Percentiles rank a stretch among this genome's conserved stretches.
phyloP scores from a whole-genome alignment of 2,329 filamentous ascomycete species.

The Pseudocercospora macadamiae region DNA sequence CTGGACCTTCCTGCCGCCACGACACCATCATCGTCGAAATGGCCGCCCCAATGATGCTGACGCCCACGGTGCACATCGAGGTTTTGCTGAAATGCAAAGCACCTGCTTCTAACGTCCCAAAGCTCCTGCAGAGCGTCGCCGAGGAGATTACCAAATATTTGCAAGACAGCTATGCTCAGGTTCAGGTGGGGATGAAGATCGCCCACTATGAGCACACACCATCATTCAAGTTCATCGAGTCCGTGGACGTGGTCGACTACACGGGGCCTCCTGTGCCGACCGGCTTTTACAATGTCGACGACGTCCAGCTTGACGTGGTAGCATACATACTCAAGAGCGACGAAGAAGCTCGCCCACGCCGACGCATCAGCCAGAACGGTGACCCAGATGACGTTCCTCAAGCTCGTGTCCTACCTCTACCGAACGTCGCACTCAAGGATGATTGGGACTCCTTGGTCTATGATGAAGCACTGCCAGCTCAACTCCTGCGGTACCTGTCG shows the following conservation, averaged over 20 bases:
- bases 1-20: neutral
- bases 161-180: neutral
- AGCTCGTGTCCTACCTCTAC: constrained; percentile 41
- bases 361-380: constrained; percentile 25
- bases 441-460: constrained; percentile 53
- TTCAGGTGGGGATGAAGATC: neutral
- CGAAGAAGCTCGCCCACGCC: constrained; percentile 30
- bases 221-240: constrained; percentile 37
- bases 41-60: constrained; percentile 25
- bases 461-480: constrained; percentile 46
- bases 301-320: constrained; percentile 47
- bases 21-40: constrained; percentile 11
- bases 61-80: constrained; percentile 44
- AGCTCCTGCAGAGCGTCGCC: neutral
- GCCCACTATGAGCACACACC: constrained; percentile 17
- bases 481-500: constrained; percentile 44
- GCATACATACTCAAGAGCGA: constrained; percentile 44
- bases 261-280: constrained; percentile 32
- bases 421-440: constrained; percentile 44
- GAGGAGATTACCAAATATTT: neutral
- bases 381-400: constrained; percentile 36
- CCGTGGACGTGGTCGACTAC: constrained; percentile 45
- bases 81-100: constrained; percentile 39
- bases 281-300: constrained; percentile 34
- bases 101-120: neutral